These are phyloP conservation scores for Macrolepiota albuminosa DNA, from an alignment of 768 basidiomycete genomes.

Conservation along the genomic window DNA sequence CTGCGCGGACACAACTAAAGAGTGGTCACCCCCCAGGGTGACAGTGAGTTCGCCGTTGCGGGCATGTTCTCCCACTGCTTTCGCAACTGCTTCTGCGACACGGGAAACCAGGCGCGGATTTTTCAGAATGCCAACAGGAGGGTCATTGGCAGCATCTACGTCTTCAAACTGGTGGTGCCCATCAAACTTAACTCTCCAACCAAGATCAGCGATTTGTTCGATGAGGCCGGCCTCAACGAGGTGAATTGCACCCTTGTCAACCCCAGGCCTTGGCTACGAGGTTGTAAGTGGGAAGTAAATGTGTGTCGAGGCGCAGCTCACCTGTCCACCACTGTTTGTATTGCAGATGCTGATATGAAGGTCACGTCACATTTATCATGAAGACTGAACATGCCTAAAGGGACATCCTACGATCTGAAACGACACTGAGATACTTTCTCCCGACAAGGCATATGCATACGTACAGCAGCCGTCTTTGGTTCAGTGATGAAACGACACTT, in stretches of 20 bases:
- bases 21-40: constrained; percentile 95
- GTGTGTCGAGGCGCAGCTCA: constrained; percentile 20
- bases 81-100: constrained; percentile 77
- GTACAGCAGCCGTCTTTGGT: constrained; percentile 76
- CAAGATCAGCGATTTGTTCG: constrained; percentile 68
- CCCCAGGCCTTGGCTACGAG: constrained; percentile 67
- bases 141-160: constrained; percentile 56
- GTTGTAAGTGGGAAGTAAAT: constrained; percentile 7
- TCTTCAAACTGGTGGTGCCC: constrained; percentile 89
- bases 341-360: not conserved
- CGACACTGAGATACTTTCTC: constrained; percentile 8
- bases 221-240: constrained; percentile 85
- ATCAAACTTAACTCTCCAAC: constrained; percentile 88
- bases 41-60: constrained; percentile 79
- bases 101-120: constrained; percentile 84
- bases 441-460: constrained; percentile 23
- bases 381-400: constrained; percentile 65
- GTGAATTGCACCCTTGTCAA: constrained; percentile 85
- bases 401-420: constrained; percentile 89
- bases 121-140: constrained; percentile 85
- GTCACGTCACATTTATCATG: constrained; percentile 2
- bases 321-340: constrained; percentile 58
- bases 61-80: constrained; percentile 69
- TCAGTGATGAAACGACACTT: constrained; percentile 48
- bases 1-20: constrained; percentile 52